These are phyloP conservation scores for Schoenoplectus tabernaemontani DNA, from an alignment of 202 grass and related monocot genomes.

Conservation along the genomic window DNA sequence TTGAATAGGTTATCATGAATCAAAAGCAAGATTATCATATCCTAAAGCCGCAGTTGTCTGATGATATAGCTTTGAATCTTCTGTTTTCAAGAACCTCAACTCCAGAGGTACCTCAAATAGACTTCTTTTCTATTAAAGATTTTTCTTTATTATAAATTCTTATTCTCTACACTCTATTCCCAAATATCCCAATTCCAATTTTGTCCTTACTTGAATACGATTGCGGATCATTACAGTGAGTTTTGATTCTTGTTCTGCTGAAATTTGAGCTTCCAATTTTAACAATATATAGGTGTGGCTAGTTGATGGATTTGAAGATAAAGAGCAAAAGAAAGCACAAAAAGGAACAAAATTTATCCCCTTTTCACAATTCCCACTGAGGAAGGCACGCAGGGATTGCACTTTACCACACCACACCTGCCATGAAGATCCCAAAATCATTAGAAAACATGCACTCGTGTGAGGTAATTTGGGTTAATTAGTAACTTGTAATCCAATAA, in stretches of 20 bases:
- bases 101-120: conserved; percentile 38
- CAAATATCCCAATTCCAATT: neutral
- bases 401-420: conserved; percentile 58
- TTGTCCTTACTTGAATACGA: neutral
- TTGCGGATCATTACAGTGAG: neutral
- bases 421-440: conserved; percentile 66
- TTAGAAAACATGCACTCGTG: conserved; percentile 66
- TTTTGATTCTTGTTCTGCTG: neutral
- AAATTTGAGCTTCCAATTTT: neutral
- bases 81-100: conserved; percentile 37
- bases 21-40: conserved; percentile 58
- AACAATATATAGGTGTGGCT: conserved; percentile 6
- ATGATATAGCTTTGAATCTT: conserved; percentile 35
- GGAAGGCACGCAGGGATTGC: conserved; percentile 63
- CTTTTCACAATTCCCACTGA: conserved; percentile 55
- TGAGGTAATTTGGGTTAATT: conserved; percentile 45
- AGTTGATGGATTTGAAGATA: conserved; percentile 56
- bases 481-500: neutral
- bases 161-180: neutral
- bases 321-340: conserved; percentile 44
- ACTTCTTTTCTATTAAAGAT: neutral
- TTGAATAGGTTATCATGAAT: conserved; percentile 54
- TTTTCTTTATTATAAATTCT: neutral
- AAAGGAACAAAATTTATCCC: conserved; percentile 55
- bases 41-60: conserved; percentile 51